Conservation (phyloP, 2,329 filamentous ascomycete genomes). For the Amauroascus verrucosus region DNA sequence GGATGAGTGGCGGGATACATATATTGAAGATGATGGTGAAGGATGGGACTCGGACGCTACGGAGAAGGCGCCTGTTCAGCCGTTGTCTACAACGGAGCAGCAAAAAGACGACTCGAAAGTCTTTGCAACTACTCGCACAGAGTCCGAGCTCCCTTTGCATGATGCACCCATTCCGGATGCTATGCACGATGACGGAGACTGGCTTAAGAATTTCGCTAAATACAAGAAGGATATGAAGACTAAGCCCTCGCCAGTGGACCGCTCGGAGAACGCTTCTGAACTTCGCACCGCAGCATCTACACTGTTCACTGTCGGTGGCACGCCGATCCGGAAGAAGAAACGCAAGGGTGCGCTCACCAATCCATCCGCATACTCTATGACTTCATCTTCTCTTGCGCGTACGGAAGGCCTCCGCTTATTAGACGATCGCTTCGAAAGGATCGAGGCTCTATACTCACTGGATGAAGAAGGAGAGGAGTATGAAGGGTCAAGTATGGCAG, state of each 20-base stretch:
- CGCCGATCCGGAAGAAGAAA: slow-evolving; percentile 65
- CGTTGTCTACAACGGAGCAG: slow-evolving; percentile 13
- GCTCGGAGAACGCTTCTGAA: slow-evolving; percentile 32
- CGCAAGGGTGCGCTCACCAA: slow-evolving; percentile 87
- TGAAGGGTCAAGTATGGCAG: slow-evolving; percentile 27
- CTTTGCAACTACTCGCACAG: slow-evolving; percentile 18
- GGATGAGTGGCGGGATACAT: slow-evolving; percentile 62
- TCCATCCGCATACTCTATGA: slow-evolving; percentile 83
- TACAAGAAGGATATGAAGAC: slow-evolving; percentile 70
- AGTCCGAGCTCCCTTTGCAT: slow-evolving; percentile 29
- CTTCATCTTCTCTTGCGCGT: slow-evolving; percentile 71
- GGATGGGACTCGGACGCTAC: slow-evolving; percentile 96
- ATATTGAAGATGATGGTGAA: slow-evolving; percentile 52
- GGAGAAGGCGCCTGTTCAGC: slow-evolving; percentile 54
- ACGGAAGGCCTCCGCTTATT: slow-evolving; percentile 79
- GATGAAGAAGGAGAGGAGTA: slow-evolving; percentile 47
- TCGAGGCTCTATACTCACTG: slow-evolving; percentile 70
- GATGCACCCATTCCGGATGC: slow-evolving; percentile 33
- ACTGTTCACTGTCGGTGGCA: slow-evolving; percentile 53
- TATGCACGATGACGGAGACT: slow-evolving; percentile 62
- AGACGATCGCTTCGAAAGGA: slow-evolving; percentile 82
- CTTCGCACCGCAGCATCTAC: slow-evolving; percentile 37
- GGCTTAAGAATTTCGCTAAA: slow-evolving; percentile 85
- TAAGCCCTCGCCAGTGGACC: slow-evolving; percentile 31
- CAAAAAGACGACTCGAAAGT: slow-evolving; percentile 38